These are phyloP conservation scores for Fraxinus sp. DNA, from an alignment of 305 asterid genomes.

Conservation along the genomic window DNA sequence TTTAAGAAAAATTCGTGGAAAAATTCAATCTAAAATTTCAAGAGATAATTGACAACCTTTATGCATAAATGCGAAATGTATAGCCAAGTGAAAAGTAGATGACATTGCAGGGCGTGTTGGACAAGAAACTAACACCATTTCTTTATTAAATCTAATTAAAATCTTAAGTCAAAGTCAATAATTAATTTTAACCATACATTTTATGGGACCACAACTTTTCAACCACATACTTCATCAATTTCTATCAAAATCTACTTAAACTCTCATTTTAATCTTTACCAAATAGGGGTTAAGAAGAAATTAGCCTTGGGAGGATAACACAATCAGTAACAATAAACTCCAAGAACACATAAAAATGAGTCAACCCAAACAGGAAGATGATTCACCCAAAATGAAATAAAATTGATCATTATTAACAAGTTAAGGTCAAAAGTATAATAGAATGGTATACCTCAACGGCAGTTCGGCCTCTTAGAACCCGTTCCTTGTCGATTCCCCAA, in stretches of 20 bases:
- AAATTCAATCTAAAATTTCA: not conserved
- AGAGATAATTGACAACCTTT: slow-evolving; percentile 7
- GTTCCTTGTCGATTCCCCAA: slow-evolving; percentile 84
- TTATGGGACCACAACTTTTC: not conserved
- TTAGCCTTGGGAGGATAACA: not conserved
- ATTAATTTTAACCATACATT: not conserved
- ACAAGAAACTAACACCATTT: not conserved
- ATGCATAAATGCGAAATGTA: not conserved
- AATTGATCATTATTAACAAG: not conserved
- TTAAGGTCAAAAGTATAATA: not conserved
- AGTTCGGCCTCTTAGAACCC: slow-evolving; percentile 72
- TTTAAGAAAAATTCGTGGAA: not conserved
- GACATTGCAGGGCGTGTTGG: not conserved
- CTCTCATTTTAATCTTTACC: not conserved
- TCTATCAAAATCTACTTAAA: not conserved
- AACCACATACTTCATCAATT: not conserved
- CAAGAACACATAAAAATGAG: not conserved
- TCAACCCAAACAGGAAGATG: not conserved
- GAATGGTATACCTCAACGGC: slow-evolving; percentile 60
- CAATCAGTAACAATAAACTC: slow-evolving; percentile 1
- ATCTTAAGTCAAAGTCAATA: not conserved
- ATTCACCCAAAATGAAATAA: not conserved
- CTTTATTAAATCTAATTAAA: not conserved
- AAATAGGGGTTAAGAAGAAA: not conserved
- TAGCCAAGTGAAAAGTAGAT: slow-evolving; percentile 20